Evolutionary conservation across 352 stramenopile species (phyloP), one percentile per base, ranked within the genome.

Genomic region (Achlya hypogyna): DNA sequence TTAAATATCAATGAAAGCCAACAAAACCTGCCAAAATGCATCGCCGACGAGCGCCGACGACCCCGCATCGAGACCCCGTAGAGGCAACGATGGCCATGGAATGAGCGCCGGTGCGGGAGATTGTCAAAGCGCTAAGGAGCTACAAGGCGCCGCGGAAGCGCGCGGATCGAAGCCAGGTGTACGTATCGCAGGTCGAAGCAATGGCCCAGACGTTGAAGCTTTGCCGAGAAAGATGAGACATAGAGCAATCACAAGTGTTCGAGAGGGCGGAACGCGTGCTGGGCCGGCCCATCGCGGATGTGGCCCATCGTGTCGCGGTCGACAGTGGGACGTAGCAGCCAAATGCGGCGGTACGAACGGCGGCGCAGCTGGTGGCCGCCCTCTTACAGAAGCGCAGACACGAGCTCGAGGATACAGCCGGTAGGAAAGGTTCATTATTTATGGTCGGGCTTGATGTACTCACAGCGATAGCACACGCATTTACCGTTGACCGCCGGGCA

Each of bases 401-500:
- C n/a, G n/a, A n/a, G n/a, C n/a, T n/a, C n/a, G n/a, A n/a, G n/a
- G n/a, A n/a, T n/a, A n/a, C n/a, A n/a, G n/a, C n/a, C n/a, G n/a
- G n/a, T n/a, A 42, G 34, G 34, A 34, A 16, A 16, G 49, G 31
- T 12, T 10, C 8, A 56, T 56, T 56, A 56, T 20, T 56, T 56
- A n/a, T 56, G 49, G 2, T 34, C 45, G 45, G 45, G 53, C 31
- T 34, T 34, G 31, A 34, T 25, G 35, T 42, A 62, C 22, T 34
- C 23, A 51, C 85, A 94, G 0, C 63, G 75, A n/a, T 75, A 66
- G 52, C 85, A 93, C 66, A 93, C 71, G 66, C 85, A 93, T 5
- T 75, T 79, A 8, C 85, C 85, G 35, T 90, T 84, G 10, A 93
- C 82, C 9, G 85, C 86, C 0, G 85, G 85, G 47, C 85, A 93